These are phyloP conservation scores for Adansonia digitata DNA, from an alignment of 345 rosid species.

Conservation along the genomic window DNA sequence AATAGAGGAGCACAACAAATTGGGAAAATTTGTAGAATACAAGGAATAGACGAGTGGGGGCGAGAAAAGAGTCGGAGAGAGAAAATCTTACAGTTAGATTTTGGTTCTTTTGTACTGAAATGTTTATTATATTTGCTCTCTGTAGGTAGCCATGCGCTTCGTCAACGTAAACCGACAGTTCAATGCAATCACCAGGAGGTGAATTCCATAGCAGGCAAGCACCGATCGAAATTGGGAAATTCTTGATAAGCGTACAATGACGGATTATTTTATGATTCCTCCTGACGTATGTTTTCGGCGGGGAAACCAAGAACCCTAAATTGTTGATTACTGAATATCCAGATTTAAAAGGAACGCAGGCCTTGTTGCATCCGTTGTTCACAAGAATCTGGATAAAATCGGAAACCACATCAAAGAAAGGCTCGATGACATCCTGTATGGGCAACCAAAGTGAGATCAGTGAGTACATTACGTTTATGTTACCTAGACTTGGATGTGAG, in stretches of 20 bases:
- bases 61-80: no score
- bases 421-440: slow-evolving; percentile 40
- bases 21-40: no score
- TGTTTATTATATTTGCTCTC: background rate
- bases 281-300: background rate
- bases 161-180: slow-evolving; percentile 32
- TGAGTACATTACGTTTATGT: no score
- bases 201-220: slow-evolving; percentile 50
- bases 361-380: slow-evolving; percentile 58
- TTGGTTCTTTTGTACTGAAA: background rate
- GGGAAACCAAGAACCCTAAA: background rate
- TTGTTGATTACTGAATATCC: slow-evolving; percentile 8
- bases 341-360: slow-evolving; percentile 59
- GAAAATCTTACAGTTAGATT: background rate
- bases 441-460: slow-evolving; percentile 22
- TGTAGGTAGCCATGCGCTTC: slow-evolving; percentile 32
- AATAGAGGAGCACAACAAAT: no score
- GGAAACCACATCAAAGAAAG: slow-evolving; percentile 50
- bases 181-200: slow-evolving; percentile 36
- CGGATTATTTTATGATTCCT: background rate
- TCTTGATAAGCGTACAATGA: no score
- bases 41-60: background rate
- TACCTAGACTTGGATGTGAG: no score
- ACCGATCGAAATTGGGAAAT: background rate
- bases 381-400: slow-evolving; percentile 41